A percentile compares a stretch with the other conserved stretches of the same genome.
Conservation (phyloP, 768 basidiomycete species). For the Hericium alpestre region DNA sequence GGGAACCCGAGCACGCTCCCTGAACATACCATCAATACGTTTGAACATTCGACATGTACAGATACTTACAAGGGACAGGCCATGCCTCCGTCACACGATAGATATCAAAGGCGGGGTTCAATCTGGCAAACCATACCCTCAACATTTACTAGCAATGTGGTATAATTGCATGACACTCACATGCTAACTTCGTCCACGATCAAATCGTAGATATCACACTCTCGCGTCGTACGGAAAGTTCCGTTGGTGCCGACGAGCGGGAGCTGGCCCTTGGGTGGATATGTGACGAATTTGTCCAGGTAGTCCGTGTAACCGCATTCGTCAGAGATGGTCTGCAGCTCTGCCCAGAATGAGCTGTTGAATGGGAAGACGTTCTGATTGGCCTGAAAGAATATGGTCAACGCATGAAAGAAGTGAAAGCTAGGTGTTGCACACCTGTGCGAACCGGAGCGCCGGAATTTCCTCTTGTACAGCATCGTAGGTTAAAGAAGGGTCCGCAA, state of each 20-base stretch:
- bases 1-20: slow-evolving; percentile 29
- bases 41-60: background rate
- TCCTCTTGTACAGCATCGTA: slow-evolving; percentile 58
- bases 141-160: background rate
- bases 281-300: slow-evolving; percentile 24
- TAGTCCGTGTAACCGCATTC: slow-evolving; percentile 26
- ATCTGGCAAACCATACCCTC: slow-evolving; percentile 18
- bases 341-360: slow-evolving; percentile 42
- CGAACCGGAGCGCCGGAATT: slow-evolving; percentile 62
- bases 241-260: slow-evolving; percentile 20
- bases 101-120: slow-evolving; percentile 48
- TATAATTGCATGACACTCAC: slow-evolving; percentile 20
- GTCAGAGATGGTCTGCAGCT: slow-evolving; percentile 28
- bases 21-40: slow-evolving; percentile 6
- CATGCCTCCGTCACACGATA: slow-evolving; percentile 48
- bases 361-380: slow-evolving; percentile 50
- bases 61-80: slow-evolving; percentile 33
- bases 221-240: slow-evolving; percentile 20
- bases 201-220: slow-evolving; percentile 36
- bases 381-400: slow-evolving; percentile 23
- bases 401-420: background rate
- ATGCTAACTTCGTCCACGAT: slow-evolving; percentile 39
- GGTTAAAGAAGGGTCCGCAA: slow-evolving; percentile 46
- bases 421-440: slow-evolving; percentile 23
- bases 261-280: slow-evolving; percentile 24